Conservation (phyloP, 2,329 filamentous ascomycete genomes). For the Neofusicoccum cordaticola region DNA sequence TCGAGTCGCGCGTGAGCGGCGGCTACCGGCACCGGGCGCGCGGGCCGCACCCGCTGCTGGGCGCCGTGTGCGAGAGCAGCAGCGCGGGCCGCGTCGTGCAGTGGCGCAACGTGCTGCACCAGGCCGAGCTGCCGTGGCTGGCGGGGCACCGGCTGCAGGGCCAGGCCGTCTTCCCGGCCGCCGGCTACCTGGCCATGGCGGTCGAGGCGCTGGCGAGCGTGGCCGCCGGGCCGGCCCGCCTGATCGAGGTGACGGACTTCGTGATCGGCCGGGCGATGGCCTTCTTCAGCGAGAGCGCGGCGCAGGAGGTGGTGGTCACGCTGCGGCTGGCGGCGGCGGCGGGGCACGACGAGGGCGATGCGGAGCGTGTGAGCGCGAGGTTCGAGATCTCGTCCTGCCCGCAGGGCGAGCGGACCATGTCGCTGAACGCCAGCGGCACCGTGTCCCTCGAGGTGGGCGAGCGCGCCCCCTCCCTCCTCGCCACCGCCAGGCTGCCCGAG, state of each 20-base stretch:
- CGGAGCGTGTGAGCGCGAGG: too few relatives aligned
- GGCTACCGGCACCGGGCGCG: conserved; percentile 19
- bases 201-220: conserved; percentile 31
- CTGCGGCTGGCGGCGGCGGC: neutral
- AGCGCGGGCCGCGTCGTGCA: conserved; percentile 24
- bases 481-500: too few relatives aligned
- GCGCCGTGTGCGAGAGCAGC: conserved; percentile 20
- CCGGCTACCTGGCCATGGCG: conserved; percentile 44
- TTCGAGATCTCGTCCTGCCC: neutral
- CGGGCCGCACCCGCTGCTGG: conserved; percentile 24
- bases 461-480: neutral
- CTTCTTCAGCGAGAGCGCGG: too few relatives aligned
- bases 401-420: neutral
- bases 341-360: too few relatives aligned
- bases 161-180: conserved; percentile 44
- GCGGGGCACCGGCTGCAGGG: conserved; percentile 23
- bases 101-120: conserved; percentile 22
- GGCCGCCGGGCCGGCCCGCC: conserved; percentile 8
- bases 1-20: conserved; percentile 13
- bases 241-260: conserved; percentile 21
- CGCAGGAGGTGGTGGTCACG: neutral
- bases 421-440: neutral
- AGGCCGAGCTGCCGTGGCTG: conserved; percentile 22
- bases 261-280: too few relatives aligned
- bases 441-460: conserved; percentile 10